Base-by-base conservation (phyloP, 768 basidiomycete genomes). In the Postia placenta region DNA sequence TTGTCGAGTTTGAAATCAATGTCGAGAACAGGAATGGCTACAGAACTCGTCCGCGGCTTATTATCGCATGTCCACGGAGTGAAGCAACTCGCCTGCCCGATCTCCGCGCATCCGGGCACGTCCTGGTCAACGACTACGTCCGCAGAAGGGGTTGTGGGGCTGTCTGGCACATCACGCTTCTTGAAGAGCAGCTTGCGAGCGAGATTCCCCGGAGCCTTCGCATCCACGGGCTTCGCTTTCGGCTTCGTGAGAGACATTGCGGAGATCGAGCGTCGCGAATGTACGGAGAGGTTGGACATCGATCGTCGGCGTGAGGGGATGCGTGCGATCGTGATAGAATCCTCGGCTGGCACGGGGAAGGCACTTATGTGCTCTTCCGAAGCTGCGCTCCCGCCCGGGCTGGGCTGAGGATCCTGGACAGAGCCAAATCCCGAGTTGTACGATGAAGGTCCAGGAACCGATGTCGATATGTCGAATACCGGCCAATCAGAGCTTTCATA, bases 151-250 rank as follows among this genome's bases (percentile, higher is more conserved):
- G 49, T 35, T 15, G 52, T 47, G 27, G 52, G 52, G 17, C 25
- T 41, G 4, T 61, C 54, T 26, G 56, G 51, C 41, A 54, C 48
- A 25, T 56, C 53, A 15, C 56, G 53, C 55, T 74, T 79, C 63
- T 70, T 55, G 52, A 72, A 73, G 6, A 79, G 62, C 3, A 84
- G 62, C 58, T 73, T 81, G 45, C 79, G 78, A 41, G 82, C 77
- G 49, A 84, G 67, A 55, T 71, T 79, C 56, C 73, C 70, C 2
- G 77, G 69, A 62, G 50, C 56, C 70, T 68, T 74, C 17, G 70
- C 57, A 33, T 70, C 63, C n/a, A 66, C 65, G 40, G 78, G 63
- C 57, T 74, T 78, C 40, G 65, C 60, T 59, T 74, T 80, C 36
- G 76, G 64, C 55, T 69, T 72, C 19, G 75, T 64, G 63, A 77